A percentile compares a stretch with the other conserved stretches of the same genome.
phyloP scores from a whole-genome alignment of 2,329 filamentous ascomycete species.

The Exophiala bonariae region DNA sequence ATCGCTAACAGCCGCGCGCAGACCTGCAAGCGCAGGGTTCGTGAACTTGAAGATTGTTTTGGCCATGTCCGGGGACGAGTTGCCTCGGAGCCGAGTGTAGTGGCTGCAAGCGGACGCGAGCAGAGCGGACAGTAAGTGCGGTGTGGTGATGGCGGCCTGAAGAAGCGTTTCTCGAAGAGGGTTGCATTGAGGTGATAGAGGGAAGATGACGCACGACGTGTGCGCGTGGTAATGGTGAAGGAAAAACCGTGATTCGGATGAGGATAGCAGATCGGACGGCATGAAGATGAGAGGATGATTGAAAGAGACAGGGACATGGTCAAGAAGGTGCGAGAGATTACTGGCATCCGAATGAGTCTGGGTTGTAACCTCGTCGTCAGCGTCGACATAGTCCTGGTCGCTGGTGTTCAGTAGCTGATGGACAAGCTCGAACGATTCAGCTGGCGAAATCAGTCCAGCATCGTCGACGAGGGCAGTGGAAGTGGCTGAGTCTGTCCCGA shows the following conservation, averaged over 20 bases:
- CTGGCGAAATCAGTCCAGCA: neutral
- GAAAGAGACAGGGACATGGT: neutral
- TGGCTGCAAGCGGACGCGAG: conserved; percentile 33
- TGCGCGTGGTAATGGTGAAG: conserved; percentile 31
- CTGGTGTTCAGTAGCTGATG: neutral
- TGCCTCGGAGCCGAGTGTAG: conserved; percentile 29
- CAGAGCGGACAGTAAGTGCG: conserved; percentile 32
- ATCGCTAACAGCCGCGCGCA: conserved; percentile 26
- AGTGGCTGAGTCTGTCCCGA: neutral
- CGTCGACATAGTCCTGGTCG: neutral
- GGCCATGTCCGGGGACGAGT: conserved; percentile 14
- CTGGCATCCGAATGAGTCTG: neutral
- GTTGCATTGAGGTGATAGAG: conserved; percentile 25
- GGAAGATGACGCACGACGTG: conserved; percentile 31
- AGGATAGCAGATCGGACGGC: conserved; percentile 18
- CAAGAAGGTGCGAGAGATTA: neutral
- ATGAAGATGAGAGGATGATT: conserved; percentile 18
- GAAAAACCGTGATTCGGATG: conserved; percentile 28
- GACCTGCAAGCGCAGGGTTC: conserved; percentile 29
- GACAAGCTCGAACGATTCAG: neutral
- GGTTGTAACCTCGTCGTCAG: neutral
- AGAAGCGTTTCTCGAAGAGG: conserved; percentile 31
- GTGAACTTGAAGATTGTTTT: conserved; percentile 31
- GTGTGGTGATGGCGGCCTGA: conserved; percentile 27
- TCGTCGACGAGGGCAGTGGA: neutral